Evolutionary conservation across 257 asterid genomes (phyloP).

Genomic region (Cordia subcordata): DNA sequence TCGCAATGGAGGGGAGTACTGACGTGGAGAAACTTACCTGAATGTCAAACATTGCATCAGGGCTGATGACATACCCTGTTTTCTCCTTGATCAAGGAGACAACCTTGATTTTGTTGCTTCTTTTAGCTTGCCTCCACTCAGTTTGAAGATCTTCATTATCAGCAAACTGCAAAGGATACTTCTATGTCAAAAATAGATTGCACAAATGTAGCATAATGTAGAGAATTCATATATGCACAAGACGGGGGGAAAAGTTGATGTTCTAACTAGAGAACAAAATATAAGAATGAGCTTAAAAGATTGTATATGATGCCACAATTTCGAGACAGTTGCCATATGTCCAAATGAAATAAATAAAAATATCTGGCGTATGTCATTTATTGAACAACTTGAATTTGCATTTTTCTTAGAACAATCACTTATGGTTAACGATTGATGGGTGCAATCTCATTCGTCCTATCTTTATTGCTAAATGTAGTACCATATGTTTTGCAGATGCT

Average conservation of each 20-base stretch:
- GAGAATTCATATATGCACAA: neutral
- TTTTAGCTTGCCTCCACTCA: slow-evolving; percentile 77
- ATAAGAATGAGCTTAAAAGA: no score
- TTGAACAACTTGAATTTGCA: no score
- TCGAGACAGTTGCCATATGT: no score
- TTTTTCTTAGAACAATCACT: no score
- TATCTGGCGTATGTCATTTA: no score
- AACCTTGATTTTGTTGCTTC: slow-evolving; percentile 59
- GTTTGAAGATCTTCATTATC: slow-evolving; percentile 71
- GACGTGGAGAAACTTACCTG: slow-evolving; percentile 46
- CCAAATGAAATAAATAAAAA: no score
- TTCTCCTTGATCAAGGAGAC: slow-evolving; percentile 62
- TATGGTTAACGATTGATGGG: no score
- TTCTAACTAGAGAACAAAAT: no score
- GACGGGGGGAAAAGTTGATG: neutral
- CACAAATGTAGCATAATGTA: neutral
- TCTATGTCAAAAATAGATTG: slow-evolving; percentile 15
- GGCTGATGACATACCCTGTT: slow-evolving; percentile 73
- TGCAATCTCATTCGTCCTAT: no score
- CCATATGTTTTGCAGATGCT: no score
- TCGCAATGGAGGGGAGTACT: slow-evolving; percentile 6
- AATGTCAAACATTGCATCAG: slow-evolving; percentile 84
- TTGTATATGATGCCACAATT: no score
- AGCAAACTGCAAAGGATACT: slow-evolving; percentile 51
- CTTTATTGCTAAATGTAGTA: no score